Base-by-base conservation (phyloP, 495 filamentous ascomycete species). In the Rhypophila decipiens region DNA sequence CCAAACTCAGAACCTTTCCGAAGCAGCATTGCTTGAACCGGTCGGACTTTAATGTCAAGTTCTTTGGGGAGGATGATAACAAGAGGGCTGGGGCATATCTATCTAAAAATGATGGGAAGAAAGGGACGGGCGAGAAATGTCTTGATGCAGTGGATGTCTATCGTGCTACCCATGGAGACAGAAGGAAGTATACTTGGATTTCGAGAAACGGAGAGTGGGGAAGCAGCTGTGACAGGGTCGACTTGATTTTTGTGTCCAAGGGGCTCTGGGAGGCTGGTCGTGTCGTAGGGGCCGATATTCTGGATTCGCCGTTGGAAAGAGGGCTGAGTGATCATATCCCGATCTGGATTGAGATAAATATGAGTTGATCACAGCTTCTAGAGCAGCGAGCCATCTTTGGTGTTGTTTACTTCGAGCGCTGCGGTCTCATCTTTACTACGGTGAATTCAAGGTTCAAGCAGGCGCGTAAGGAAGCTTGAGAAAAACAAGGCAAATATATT, bases 1-100 rank as follows among this genome's bases (percentile, higher is more conserved):
- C 76, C 0, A 59, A 59, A 12, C 51, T 79, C 19, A 50, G 76
- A 4, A 64, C 57, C 11, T 64, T 56, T 11, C 58, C 55, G 2
- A 37, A 50, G 10, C 64, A 73, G 47, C 76, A 80, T 59, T 66
- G 72, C 10, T 12, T 57, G 8, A 77, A 77, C 46, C 56, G 76
- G 7, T 59, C 51, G 11, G 74, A 79, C 33, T 80, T 79, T 44
- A 65, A 72, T 40, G 48, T 35, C 27, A 70, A 64, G 48, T 74
- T 78, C 49, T 67, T 80, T n/a, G 37, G 55, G n/a, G 45, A 43
- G 10, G 56, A 54, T 19, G 49, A 63, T 35, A 55, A 57, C 11
- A 8, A 36, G 22, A 47, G 55, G 13, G 58, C 51, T 2, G 35
- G n/a, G 10, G 58, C 54, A 3, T 44, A 49, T 18, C 20, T 71